phyloP scores from a whole-genome alignment of 371 early-diverging fungal species.

The Capillidium heterosporum region DNA sequence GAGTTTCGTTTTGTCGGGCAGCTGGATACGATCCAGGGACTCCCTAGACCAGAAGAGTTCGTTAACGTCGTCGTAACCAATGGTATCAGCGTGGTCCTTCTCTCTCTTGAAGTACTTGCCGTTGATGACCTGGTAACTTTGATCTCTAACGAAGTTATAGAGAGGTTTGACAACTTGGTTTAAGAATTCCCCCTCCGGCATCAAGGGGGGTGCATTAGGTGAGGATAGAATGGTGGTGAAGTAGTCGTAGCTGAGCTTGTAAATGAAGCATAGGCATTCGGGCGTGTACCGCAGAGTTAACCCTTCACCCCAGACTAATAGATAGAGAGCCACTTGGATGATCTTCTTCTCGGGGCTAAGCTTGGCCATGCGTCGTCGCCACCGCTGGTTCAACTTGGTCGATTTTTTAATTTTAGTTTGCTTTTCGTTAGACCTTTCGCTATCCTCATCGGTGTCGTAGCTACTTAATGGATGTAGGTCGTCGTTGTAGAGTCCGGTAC shows the following conservation, averaged over 20 bases:
- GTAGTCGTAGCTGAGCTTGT: constrained; percentile 50
- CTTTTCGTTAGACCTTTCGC: constrained; percentile 19
- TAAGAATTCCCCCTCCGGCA: constrained; percentile 44
- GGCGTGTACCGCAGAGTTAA: constrained; percentile 57
- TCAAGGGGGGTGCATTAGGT: constrained; percentile 13
- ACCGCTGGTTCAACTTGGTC: constrained; percentile 9
- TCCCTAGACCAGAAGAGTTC: constrained; percentile 70
- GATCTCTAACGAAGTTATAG: constrained; percentile 56
- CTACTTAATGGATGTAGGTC: constrained; percentile 18
- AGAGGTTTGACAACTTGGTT: constrained; percentile 51
- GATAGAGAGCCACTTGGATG: constrained; percentile 57
- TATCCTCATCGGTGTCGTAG: constrained; percentile 13
- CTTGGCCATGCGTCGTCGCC: constrained; percentile 46
- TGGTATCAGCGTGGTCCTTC: constrained; percentile 55
- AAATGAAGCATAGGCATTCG: constrained; percentile 68
- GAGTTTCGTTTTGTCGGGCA: constrained; percentile 28
- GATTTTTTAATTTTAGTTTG: constrained; percentile 23
- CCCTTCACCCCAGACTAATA: constrained; percentile 78
- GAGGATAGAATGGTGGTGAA: constrained; percentile 16
- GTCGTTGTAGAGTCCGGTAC: constrained; percentile 53
- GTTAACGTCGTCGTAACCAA: constrained; percentile 83
- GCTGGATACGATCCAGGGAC: constrained; percentile 32
- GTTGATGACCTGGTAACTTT: constrained; percentile 45
- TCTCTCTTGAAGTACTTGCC: constrained; percentile 58
- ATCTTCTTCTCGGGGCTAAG: constrained; percentile 49